Conservation (phyloP, 225 moss, liverwort and hornwort species). For the Sphagnum tenellum region DNA sequence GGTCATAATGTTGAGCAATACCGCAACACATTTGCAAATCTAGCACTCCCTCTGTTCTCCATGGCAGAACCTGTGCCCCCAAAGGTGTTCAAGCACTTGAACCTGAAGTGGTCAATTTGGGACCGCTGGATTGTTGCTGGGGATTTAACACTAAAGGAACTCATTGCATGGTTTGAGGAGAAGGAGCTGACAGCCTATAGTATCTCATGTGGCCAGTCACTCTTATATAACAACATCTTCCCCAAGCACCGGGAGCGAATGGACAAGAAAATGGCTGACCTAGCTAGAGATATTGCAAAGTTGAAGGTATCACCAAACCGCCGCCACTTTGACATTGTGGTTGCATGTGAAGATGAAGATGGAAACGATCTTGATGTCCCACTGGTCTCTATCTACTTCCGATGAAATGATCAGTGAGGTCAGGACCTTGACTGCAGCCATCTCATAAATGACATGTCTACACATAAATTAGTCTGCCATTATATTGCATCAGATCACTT, state of each 20-base stretch:
- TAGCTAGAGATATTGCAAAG: constrained; percentile 43
- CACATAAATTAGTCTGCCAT: too few relatives aligned
- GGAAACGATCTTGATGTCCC: constrained; percentile 55
- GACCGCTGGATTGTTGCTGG: constrained; percentile 51
- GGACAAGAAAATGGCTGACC: constrained; percentile 48
- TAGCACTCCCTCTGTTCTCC: constrained; percentile 48
- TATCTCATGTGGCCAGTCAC: constrained; percentile 50
- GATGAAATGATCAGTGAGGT: constrained; percentile 14
- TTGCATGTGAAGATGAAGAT: constrained; percentile 49
- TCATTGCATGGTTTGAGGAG: constrained; percentile 47
- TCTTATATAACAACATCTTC: constrained; percentile 56
- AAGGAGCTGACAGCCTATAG: constrained; percentile 43
- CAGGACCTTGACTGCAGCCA: too few relatives aligned
- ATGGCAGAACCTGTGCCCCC: constrained; percentile 62
- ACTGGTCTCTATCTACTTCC: constrained; percentile 50
- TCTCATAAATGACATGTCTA: too few relatives aligned
- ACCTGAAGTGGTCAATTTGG: constrained; percentile 60
- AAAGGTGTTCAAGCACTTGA: constrained; percentile 36
- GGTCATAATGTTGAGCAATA: constrained; percentile 31
- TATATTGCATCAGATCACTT: too few relatives aligned
- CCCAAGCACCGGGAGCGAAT: constrained; percentile 56
- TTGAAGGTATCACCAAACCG: constrained; percentile 35
- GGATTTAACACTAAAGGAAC: constrained; percentile 35
- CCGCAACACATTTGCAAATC: constrained; percentile 52
- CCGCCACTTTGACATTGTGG: constrained; percentile 55